Evolutionary conservation across 2,329 filamentous ascomycete species (phyloP), one percentile per base, ranked within the genome.

Genomic region (Kalmusia sp.): DNA sequence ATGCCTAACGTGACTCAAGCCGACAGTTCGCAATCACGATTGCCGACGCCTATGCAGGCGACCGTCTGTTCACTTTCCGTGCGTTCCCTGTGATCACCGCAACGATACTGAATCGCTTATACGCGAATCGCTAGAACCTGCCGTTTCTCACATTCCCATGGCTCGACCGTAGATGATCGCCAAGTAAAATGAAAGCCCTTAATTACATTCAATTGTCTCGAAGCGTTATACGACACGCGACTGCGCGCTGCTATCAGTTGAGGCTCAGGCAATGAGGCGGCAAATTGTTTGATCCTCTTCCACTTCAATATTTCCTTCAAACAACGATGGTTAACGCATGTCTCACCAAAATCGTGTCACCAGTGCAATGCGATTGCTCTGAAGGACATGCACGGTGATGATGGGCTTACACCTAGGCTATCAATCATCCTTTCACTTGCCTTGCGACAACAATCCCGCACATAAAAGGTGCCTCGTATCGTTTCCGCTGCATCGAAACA

Each of bases 71-170:
- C 34, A 12, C 15, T 37, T 15, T 15, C 9, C 34, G 34, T 21
- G 8, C 34, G 15, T 30, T 19, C 33, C 33, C 33, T 41, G 25
- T 45, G 46, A 49, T 49, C 35, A 15, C 15, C 15, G 12, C 34
- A 39, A 31, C 34, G 34, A 27, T 39, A 8, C 28, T 40, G 35
- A 40, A 30, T 40, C 46, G 46, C 46, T 17, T 33, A 12, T 22
- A 39, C 46, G 19, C 31, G 22, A 48, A 27, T 27, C 44, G 44
- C 44, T 39, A 28, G n/a, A 30, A 48, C 44, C 17, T 48, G 24
- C 33, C 33, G 8, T 39, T 19, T 24, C 2, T 27, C n/a, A n/a
- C 34, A 12, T 12, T 17, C n/a, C n/a, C 12, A 22, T 6, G 3
- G 22, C 14, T 24, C 3, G 33, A 4, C 21, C 30, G 19, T 14